Conservation (phyloP, 306 rosid genomes). For the Prunus davidiana region DNA sequence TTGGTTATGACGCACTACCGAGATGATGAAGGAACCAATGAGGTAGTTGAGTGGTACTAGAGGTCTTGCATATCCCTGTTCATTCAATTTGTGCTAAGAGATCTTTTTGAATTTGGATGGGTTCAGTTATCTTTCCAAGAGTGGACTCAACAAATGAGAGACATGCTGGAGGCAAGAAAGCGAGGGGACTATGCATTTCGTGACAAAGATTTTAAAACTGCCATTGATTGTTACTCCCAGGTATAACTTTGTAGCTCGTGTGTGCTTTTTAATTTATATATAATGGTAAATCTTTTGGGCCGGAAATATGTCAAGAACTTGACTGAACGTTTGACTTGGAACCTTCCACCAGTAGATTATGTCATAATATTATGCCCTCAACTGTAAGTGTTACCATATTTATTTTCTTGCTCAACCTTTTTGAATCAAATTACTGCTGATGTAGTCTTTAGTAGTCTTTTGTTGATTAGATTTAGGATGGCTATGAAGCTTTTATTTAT, state of each 20-base stretch:
- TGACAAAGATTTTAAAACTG: conserved; percentile 79
- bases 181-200: conserved; percentile 94
- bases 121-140: conserved; percentile 97
- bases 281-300: not conserved
- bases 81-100: conserved; percentile 21
- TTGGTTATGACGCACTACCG: conserved; percentile 80
- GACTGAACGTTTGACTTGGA: not conserved
- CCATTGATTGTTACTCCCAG: conserved; percentile 95
- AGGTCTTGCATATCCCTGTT: conserved; percentile 13
- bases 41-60: conserved; percentile 46
- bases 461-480: not conserved
- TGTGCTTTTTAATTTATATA: not conserved
- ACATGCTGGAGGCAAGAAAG: conserved; percentile 93
- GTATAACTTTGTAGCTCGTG: conserved; percentile 33
- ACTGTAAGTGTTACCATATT: not conserved
- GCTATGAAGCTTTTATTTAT: not conserved
- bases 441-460: not conserved
- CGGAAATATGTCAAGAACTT: not conserved
- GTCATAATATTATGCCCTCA: not conserved
- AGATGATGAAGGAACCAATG: conserved; percentile 96
- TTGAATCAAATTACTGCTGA: not conserved
- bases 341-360: not conserved
- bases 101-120: conserved; percentile 30
- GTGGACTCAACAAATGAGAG: conserved; percentile 99
- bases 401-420: not conserved